Percentiles rank a stretch among this genome's conserved stretches.
Evolutionary conservation across 441 rosid genomes (phyloP).

Genomic region (Euphorbia corollata): DNA sequence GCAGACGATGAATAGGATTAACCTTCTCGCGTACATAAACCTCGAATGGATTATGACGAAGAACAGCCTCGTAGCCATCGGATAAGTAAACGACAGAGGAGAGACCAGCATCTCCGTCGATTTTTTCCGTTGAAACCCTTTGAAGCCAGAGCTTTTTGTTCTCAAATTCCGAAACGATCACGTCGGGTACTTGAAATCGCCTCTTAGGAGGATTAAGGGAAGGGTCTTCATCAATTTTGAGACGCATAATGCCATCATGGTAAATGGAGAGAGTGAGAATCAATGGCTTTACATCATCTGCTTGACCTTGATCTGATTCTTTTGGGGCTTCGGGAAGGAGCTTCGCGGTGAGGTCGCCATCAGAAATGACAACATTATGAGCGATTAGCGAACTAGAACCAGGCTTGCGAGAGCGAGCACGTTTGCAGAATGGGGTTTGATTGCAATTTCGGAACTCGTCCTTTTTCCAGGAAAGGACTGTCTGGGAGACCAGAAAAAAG

Average conservation of each 20-base stretch:
- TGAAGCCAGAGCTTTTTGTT: slow-evolving; percentile 67
- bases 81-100: slow-evolving; percentile 63
- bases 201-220: slow-evolving; percentile 45
- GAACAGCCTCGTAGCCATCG: slow-evolving; percentile 67
- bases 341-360: slow-evolving; percentile 72
- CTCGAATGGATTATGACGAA: slow-evolving; percentile 79
- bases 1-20: slow-evolving; percentile 39
- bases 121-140: slow-evolving; percentile 41
- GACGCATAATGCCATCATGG: slow-evolving; percentile 58
- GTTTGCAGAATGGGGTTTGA: slow-evolving; percentile 96
- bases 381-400: slow-evolving; percentile 49
- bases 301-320: slow-evolving; percentile 25
- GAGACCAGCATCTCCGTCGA: slow-evolving; percentile 40
- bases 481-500: slow-evolving; percentile 34
- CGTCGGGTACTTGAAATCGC: slow-evolving; percentile 86
- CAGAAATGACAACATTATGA: slow-evolving; percentile 47
- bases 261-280: slow-evolving; percentile 62
- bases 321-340: slow-evolving; percentile 32
- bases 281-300: slow-evolving; percentile 44
- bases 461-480: slow-evolving; percentile 71
- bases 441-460: slow-evolving; percentile 95
- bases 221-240: slow-evolving; percentile 76
- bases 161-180: slow-evolving; percentile 53
- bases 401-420: slow-evolving; percentile 69
- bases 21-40: slow-evolving; percentile 58